These are phyloP conservation scores for Sporisorium reilianum DNA, from an alignment of 1,284 basidiomycete species.

Conservation along the genomic window DNA sequence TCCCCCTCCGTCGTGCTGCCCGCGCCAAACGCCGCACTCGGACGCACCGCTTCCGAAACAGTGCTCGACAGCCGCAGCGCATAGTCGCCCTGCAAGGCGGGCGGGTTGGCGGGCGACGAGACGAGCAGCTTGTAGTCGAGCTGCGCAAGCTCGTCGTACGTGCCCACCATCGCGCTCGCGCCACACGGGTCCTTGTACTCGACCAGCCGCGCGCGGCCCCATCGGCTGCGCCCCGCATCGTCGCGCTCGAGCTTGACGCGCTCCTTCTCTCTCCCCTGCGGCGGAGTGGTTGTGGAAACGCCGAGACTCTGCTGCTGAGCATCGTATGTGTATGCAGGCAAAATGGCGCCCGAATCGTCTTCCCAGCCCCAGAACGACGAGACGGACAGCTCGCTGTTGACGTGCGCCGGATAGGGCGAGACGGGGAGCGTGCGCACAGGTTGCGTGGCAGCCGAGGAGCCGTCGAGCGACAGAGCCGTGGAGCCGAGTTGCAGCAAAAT, in stretches of 20 bases:
- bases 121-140: constrained; percentile 69
- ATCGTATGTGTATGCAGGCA: constrained; percentile 50
- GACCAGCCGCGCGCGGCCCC: constrained; percentile 61
- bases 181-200: constrained; percentile 66
- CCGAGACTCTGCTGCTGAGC: constrained; percentile 16
- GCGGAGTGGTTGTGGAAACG: constrained; percentile 16
- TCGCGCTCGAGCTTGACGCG: constrained; percentile 51
- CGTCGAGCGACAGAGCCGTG: constrained; percentile 43
- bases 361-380: constrained; percentile 74
- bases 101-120: constrained; percentile 52
- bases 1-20: neutral
- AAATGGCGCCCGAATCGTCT: constrained; percentile 54
- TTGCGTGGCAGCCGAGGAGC: neutral
- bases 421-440: constrained; percentile 74
- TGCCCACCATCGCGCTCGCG: constrained; percentile 71
- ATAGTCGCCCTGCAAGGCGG: constrained; percentile 42
- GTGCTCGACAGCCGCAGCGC: constrained; percentile 34
- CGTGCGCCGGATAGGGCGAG: constrained; percentile 77
- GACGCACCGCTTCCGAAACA: constrained; percentile 11
- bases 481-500: constrained; percentile 67
- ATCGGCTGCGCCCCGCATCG: constrained; percentile 55
- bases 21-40: neutral
- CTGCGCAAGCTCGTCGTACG: constrained; percentile 77
- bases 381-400: constrained; percentile 73
- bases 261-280: constrained; percentile 44